Base-by-base conservation (phyloP, 2,329 filamentous ascomycete genomes). In the Torrubiella hemipterigena region DNA sequence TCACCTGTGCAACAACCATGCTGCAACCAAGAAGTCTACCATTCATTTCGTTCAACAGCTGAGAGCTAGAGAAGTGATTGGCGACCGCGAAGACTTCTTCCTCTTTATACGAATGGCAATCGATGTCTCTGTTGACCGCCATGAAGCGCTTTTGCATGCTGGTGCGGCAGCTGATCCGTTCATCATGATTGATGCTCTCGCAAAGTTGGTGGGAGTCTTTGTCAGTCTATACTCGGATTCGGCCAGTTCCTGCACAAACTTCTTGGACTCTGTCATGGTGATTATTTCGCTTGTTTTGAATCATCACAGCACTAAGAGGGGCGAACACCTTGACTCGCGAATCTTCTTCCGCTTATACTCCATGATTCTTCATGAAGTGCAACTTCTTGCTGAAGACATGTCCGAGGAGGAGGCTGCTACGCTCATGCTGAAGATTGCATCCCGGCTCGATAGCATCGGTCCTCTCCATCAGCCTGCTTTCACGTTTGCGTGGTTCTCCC, bases 321-420 rank as follows among this genome's bases (percentile, higher is more conserved):
- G 77, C 4, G 86, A 94, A 32, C 70, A 68, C 23, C 87, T 93
- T 61, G 89, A 85, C 46, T 81, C 89, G 48, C 78, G 84, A 38
- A 77, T 93, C 18, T 96, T 95, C 64, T 91, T 87, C 69, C 77
- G 89, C 27, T 67, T 98, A 25, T 81, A 95, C 49, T 89, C 85
- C 0, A 63, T 81, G 46, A 67, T 95, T 29, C 67, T 98, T 5
- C 83, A 81, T 52, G 80, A 91, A 43, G 69, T 89, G 34, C 65
- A 73, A 17, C 49, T 61, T 28, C 61, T 72, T 29, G 68, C 67
- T 10, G 66, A 76, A 38, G 67, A 77, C 34, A 50, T 78, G 20
- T 52, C 65, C 27, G 65, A 77, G 33, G 55, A 69, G 14, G 78
- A 84, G 42, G 71, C 73, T 39, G 63, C 63, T n/a, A 73, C 79